Percentiles rank a stretch among this genome's conserved stretches.
Evolutionary conservation across 441 rosid genomes (phyloP).

Genomic region (Iberis amara): DNA sequence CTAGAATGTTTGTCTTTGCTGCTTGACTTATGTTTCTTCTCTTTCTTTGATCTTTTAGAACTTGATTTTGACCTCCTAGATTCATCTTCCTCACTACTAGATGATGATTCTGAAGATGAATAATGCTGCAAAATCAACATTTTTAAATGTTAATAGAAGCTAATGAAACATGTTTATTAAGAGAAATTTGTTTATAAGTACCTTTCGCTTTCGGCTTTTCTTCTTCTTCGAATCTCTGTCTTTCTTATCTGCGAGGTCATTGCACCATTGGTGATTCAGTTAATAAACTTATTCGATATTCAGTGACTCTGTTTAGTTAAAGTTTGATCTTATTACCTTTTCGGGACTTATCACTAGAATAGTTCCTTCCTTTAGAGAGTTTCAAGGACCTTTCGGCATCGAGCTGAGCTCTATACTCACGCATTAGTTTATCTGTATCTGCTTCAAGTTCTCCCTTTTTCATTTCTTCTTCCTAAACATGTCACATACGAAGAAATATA

Average conservation of each 20-base stretch:
- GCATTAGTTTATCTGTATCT: conserved; percentile 93
- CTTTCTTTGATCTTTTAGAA: conserved; percentile 58
- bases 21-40: conserved; percentile 58
- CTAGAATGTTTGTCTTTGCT: conserved; percentile 47
- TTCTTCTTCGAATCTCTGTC: conserved; percentile 73
- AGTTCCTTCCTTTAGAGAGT: conserved; percentile 89
- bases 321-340: conserved; percentile 40
- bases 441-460: conserved; percentile 84
- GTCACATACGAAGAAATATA: conserved; percentile 10
- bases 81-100: conserved; percentile 68
- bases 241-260: conserved; percentile 59
- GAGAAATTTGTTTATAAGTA: conserved; percentile 18
- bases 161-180: not conserved
- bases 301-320: not conserved
- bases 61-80: conserved; percentile 71
- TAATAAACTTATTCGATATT: no score
- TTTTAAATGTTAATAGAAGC: not conserved
- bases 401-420: conserved; percentile 92
- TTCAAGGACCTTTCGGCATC: conserved; percentile 94
- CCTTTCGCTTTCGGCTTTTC: conserved; percentile 87
- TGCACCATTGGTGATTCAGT: conserved; percentile 1
- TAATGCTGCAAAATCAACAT: conserved; percentile 50
- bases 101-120: conserved; percentile 64
- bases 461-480: conserved; percentile 79
- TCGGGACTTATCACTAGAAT: conserved; percentile 55